Conservation (phyloP, 2,329 filamentous ascomycete species). For the Zelopaecilomyces penicillatus region DNA sequence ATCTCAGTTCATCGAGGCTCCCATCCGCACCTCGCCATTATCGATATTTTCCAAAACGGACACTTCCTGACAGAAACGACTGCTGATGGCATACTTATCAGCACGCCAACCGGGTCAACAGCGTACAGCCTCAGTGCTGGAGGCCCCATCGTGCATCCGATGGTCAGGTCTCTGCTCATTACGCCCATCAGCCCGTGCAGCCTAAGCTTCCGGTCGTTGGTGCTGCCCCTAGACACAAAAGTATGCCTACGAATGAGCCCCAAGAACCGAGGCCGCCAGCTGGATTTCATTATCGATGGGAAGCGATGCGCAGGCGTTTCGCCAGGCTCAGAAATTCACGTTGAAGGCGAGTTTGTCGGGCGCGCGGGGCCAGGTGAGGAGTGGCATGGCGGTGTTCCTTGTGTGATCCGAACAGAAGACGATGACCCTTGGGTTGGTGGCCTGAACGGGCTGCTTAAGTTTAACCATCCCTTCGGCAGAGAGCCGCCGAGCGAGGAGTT, state of each 20-base stretch:
- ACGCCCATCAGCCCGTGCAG: slow-evolving; percentile 92
- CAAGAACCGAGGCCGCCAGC: slow-evolving; percentile 66
- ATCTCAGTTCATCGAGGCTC: slow-evolving; percentile 87
- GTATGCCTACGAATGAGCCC: slow-evolving; percentile 75
- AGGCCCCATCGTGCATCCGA: slow-evolving; percentile 86
- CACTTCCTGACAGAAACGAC: slow-evolving; percentile 89
- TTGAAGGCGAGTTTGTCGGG: slow-evolving; percentile 76
- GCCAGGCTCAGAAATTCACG: slow-evolving; percentile 75
- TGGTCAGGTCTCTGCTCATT: slow-evolving; percentile 79
- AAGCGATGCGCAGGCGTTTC: slow-evolving; percentile 58
- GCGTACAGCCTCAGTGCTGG: slow-evolving; percentile 92
- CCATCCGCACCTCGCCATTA: slow-evolving; percentile 81
- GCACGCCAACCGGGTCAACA: slow-evolving; percentile 88
- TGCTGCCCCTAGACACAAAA: slow-evolving; percentile 77
- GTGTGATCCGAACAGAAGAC: slow-evolving; percentile 67
- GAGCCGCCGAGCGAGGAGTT: slow-evolving; percentile 23
- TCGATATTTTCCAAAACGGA: slow-evolving; percentile 84
- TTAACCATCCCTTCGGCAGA: slow-evolving; percentile 87
- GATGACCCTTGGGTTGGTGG: slow-evolving; percentile 97
- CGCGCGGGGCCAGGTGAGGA: slow-evolving; percentile 31
- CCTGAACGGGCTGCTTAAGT: slow-evolving; percentile 86
- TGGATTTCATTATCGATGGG: slow-evolving; percentile 75
- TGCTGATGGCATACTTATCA: slow-evolving; percentile 89
- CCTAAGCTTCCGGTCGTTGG: slow-evolving; percentile 83
- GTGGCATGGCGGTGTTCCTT: slow-evolving; percentile 78